Percentiles rank a stretch among this genome's conserved stretches.
These are phyloP conservation scores for Chrysoporthe deuterocubensis DNA, from an alignment of 2,329 filamentous ascomycete species.

Conservation along the genomic window DNA sequence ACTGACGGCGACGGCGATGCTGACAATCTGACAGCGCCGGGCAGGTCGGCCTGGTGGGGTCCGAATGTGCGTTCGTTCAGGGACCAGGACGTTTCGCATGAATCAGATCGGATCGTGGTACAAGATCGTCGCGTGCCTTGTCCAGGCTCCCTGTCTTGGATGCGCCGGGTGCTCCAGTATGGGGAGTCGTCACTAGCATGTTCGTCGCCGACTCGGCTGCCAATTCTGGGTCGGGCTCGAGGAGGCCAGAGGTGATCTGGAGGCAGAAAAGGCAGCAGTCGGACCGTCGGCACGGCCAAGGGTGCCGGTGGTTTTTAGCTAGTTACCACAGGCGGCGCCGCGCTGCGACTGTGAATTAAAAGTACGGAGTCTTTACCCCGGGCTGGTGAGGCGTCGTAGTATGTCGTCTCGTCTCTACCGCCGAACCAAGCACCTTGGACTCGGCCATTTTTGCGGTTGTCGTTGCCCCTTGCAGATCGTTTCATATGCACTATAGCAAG, in stretches of 20 bases:
- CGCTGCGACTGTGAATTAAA: not conserved
- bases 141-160: not conserved
- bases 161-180: not conserved
- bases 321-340: not conserved
- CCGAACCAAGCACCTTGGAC: not conserved
- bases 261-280: not conserved
- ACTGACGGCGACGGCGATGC: conserved; percentile 1
- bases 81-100: conserved; percentile 5
- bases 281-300: not conserved
- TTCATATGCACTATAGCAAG: not conserved
- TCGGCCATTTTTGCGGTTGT: no score
- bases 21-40: conserved; percentile 7
- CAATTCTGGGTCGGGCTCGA: not conserved
- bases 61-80: not conserved
- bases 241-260: not conserved
- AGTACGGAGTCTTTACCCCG: conserved; percentile 4
- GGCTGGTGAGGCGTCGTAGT: not conserved
- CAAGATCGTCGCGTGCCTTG: conserved; percentile 1
- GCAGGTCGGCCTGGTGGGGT: conserved; percentile 5
- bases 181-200: not conserved
- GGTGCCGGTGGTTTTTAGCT: not conserved
- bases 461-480: conserved; percentile 2
- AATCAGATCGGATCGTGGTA: not conserved
- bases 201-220: not conserved
- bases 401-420: not conserved